phyloP scores from a whole-genome alignment of 495 filamentous ascomycete species.

The Hypoxylon cercidicola region DNA sequence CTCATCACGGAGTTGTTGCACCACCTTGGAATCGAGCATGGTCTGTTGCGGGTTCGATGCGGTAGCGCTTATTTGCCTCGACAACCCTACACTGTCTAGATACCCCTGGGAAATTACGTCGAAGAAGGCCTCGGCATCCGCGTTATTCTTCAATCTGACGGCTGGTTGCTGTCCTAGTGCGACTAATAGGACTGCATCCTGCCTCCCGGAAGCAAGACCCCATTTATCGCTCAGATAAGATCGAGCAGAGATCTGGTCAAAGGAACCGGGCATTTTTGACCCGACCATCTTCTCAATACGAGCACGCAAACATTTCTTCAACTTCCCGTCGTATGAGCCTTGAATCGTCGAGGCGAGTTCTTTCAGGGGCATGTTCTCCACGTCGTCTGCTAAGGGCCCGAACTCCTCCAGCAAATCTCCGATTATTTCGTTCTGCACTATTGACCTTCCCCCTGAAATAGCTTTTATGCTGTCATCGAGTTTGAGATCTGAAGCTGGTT shows the following conservation, averaged over 20 bases:
- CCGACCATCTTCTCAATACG: conserved; percentile 84
- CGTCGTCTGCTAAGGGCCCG: conserved; percentile 87
- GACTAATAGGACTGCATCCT: conserved; percentile 82
- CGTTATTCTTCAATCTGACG: conserved; percentile 77
- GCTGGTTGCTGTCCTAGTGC: conserved; percentile 85
- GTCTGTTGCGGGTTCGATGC: conserved; percentile 73
- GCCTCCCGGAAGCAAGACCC: conserved; percentile 81
- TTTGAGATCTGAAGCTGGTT: conserved; percentile 78
- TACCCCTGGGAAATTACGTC: conserved; percentile 81
- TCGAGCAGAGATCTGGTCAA: conserved; percentile 83
- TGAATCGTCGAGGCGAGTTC: conserved; percentile 88
- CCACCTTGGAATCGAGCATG: conserved; percentile 87
- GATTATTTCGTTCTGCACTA: conserved; percentile 85
- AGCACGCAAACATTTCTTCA: conserved; percentile 87
- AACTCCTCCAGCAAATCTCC: conserved; percentile 91
- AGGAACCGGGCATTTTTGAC: conserved; percentile 92
- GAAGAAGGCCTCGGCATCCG: conserved; percentile 82
- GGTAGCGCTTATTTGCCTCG: conserved; percentile 70
- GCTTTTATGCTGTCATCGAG: conserved; percentile 87
- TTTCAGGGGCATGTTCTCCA: conserved; percentile 88
- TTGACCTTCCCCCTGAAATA: conserved; percentile 73
- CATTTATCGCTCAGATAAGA: conserved; percentile 86
- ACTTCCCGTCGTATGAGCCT: conserved; percentile 85
- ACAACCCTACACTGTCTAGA: conserved; percentile 73
- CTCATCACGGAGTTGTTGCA: conserved; percentile 53